Conservation (phyloP, 805 yeast genomes). For the Teunomyces tritomae region DNA sequence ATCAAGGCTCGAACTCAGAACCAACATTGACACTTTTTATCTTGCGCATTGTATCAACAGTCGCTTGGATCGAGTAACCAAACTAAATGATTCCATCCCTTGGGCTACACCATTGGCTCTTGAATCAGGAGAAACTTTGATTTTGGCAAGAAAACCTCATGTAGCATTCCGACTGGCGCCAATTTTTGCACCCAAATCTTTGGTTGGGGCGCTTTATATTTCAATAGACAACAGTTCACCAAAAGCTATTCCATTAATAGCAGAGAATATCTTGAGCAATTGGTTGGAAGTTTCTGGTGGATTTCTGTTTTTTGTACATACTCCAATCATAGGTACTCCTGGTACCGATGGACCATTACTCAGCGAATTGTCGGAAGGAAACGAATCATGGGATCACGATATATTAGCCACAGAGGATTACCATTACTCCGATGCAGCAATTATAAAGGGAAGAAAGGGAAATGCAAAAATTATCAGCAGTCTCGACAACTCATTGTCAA, state of each 20-base stretch:
- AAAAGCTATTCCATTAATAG: conserved; percentile 20
- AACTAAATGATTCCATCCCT: conserved; percentile 19
- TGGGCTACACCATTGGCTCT: conserved; percentile 17
- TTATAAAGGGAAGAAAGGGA: neutral
- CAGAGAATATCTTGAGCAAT: conserved; percentile 21
- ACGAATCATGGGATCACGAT: conserved; percentile 16
- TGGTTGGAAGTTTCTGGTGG: conserved; percentile 27
- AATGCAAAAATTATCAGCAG: neutral
- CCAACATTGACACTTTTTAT: conserved; percentile 15
- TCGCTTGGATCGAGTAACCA: conserved; percentile 19
- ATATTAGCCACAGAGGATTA: conserved; percentile 20
- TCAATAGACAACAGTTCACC: neutral
- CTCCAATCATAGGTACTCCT: conserved; percentile 31
- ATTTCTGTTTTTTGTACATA: conserved; percentile 18
- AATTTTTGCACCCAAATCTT: conserved; percentile 23
- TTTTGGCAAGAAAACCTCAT: conserved; percentile 20
- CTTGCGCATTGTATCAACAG: conserved; percentile 30
- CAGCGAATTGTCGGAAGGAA: neutral
- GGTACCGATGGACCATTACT: conserved; percentile 19
- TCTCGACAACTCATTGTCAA: neutral
- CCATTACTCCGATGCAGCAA: neutral
- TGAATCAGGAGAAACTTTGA: conserved; percentile 6
- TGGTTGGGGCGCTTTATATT: conserved; percentile 23
- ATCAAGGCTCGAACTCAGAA: conserved; percentile 15
- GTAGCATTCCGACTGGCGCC: conserved; percentile 22